These are phyloP conservation scores for Fusarium robinianum DNA, from an alignment of 2,329 filamentous ascomycete species.

Conservation along the genomic window DNA sequence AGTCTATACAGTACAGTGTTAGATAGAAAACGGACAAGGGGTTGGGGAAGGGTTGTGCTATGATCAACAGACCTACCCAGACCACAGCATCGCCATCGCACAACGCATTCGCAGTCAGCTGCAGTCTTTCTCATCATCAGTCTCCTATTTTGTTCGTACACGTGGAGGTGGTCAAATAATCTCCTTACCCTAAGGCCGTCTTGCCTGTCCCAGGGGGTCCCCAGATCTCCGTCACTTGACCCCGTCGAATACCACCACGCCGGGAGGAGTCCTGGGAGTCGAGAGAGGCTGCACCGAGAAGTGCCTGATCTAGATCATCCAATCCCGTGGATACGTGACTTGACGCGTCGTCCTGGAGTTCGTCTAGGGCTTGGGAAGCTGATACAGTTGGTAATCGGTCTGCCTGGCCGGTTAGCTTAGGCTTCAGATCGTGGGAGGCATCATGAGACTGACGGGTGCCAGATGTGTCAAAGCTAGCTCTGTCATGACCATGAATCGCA, in stretches of 20 bases:
- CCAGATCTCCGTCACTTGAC: slow-evolving; percentile 84
- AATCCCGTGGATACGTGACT: slow-evolving; percentile 62
- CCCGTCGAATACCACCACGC: slow-evolving; percentile 67
- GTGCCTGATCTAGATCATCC: slow-evolving; percentile 53
- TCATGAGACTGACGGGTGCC: slow-evolving; percentile 53
- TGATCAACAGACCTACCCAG: slow-evolving; percentile 74
- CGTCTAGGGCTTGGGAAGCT: slow-evolving; percentile 71
- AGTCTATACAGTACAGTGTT: slow-evolving; percentile 44
- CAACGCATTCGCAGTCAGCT: slow-evolving; percentile 68
- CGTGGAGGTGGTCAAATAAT: slow-evolving; percentile 23
- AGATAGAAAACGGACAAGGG: background rate
- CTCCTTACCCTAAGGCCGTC: slow-evolving; percentile 74
- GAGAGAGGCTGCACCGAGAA: slow-evolving; percentile 37
- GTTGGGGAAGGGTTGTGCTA: background rate
- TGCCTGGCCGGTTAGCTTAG: slow-evolving; percentile 41
- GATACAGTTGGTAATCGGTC: slow-evolving; percentile 79
- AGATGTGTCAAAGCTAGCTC: slow-evolving; percentile 62
- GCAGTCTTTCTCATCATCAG: slow-evolving; percentile 61
- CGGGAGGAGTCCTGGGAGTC: slow-evolving; percentile 19
- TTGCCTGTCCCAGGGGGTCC: slow-evolving; percentile 87
- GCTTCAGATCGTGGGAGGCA: slow-evolving; percentile 2
- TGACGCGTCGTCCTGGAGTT: slow-evolving; percentile 56
- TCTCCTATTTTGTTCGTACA: background rate
- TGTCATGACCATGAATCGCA: slow-evolving; percentile 62
- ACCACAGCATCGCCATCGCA: slow-evolving; percentile 65